phyloP scores from a whole-genome alignment of 2,329 filamentous ascomycete species.

The Beauveria asiatica region DNA sequence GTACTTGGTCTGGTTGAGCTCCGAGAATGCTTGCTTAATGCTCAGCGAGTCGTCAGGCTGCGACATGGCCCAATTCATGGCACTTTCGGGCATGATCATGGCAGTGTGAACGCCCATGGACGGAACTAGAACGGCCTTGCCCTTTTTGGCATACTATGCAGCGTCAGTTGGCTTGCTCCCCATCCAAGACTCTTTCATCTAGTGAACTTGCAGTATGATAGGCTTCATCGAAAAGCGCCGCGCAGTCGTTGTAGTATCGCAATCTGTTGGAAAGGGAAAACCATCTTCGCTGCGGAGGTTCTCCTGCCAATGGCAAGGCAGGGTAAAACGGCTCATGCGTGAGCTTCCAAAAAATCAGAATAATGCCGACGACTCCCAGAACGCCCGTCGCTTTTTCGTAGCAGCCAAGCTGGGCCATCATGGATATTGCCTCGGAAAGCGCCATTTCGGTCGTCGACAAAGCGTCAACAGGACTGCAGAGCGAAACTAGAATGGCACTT shows the following conservation, averaged over 20 bases:
- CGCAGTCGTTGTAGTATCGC: conserved; percentile 23
- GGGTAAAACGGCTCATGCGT: background rate
- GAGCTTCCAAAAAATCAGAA: background rate
- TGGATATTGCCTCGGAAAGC: background rate
- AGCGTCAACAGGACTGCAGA: background rate
- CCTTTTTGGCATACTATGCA: conserved; percentile 32
- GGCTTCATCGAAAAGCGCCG: conserved; percentile 22
- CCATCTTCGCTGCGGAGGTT: background rate
- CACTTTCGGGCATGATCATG: conserved; percentile 27
- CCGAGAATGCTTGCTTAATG: conserved; percentile 26
- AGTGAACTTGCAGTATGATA: conserved; percentile 20
- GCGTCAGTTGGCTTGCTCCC: background rate
- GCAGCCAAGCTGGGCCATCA: background rate
- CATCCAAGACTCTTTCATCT: no score
- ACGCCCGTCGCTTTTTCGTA: background rate
- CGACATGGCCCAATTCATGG: conserved; percentile 30
- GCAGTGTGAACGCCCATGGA: conserved; percentile 24
- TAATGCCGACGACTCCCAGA: background rate
- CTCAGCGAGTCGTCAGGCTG: conserved; percentile 31
- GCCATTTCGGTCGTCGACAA: background rate
- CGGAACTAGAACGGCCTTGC: conserved; percentile 32
- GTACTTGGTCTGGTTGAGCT: conserved; percentile 29
- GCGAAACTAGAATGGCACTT: background rate
- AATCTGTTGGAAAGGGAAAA: background rate
- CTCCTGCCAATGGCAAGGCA: background rate